Percentiles rank a stretch among this genome's conserved stretches.
Conservation (phyloP, 768 basidiomycete species). For the Nidula microcarpa region DNA sequence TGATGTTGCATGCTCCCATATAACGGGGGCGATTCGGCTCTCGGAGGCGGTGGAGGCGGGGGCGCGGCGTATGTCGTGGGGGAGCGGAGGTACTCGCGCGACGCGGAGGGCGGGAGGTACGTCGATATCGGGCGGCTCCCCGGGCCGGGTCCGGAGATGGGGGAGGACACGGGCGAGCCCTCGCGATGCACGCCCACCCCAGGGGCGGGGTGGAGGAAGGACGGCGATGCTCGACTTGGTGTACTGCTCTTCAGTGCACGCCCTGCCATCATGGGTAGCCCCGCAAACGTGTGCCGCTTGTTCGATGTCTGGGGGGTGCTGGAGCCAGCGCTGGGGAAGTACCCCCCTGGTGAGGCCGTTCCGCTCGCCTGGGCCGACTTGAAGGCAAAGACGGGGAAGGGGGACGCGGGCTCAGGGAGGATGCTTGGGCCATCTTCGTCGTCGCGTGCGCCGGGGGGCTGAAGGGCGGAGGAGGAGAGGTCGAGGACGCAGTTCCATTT, state of each 20-base stretch:
- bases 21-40: constrained; percentile 5
- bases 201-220: neutral
- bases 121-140: constrained; percentile 16
- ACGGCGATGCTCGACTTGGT: neutral
- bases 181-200: neutral
- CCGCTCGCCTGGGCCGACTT: neutral
- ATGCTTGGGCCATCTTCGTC: constrained; percentile 31
- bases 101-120: constrained; percentile 28
- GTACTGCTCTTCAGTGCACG: constrained; percentile 5
- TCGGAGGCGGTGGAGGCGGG: constrained; percentile 21
- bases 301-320: neutral
- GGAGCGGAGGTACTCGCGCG: constrained; percentile 34
- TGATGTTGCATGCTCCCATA: constrained; percentile 4
- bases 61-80: constrained; percentile 56
- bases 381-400: constrained; percentile 55
- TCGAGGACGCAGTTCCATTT: constrained; percentile 91
- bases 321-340: constrained; percentile 1
- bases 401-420: constrained; percentile 76
- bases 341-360: constrained; percentile 11
- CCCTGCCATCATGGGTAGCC: neutral
- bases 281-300: neutral
- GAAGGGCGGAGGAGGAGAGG: constrained; percentile 40
- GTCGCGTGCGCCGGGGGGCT: constrained; percentile 27
- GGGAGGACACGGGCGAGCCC: constrained; percentile 18
- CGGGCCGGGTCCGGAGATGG: neutral